These are phyloP conservation scores for Emydomyces testavorans DNA, from an alignment of 2,329 filamentous ascomycete species.

Conservation along the genomic window DNA sequence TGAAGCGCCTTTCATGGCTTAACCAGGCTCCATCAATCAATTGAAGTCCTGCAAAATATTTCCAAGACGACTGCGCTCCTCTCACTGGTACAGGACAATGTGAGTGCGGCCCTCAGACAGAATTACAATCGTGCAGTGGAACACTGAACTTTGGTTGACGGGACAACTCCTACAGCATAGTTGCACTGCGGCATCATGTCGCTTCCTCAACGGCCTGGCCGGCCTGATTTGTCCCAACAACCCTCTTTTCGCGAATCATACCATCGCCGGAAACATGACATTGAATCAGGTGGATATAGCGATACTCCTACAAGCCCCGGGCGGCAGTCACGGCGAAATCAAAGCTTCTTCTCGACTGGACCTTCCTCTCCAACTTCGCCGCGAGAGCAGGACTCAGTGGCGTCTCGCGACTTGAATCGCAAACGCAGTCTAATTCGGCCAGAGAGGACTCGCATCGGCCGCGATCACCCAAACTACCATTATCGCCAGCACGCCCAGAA, in stretches of 20 bases:
- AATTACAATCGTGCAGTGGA: not conserved
- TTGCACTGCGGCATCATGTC: conserved; percentile 30
- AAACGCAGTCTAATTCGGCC: conserved; percentile 85
- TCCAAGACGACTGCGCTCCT: not conserved
- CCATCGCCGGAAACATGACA: conserved; percentile 57
- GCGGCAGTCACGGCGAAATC: conserved; percentile 28
- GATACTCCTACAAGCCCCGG: conserved; percentile 27
- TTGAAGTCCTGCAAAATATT: not conserved
- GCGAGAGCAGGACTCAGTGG: conserved; percentile 44
- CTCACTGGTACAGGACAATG: not conserved
- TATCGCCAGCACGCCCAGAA: conserved; percentile 90
- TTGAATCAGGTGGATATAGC: conserved; percentile 50
- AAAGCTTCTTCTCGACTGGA: conserved; percentile 16
- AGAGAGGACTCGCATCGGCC: conserved; percentile 73
- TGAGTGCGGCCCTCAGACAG: conserved; percentile 1
- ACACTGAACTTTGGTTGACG: conserved; percentile 6
- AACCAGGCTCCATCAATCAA: not conserved
- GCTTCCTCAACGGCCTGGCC: conserved; percentile 51
- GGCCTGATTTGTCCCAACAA: conserved; percentile 45
- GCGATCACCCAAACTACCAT: conserved; percentile 85
- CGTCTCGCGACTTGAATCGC: conserved; percentile 46
- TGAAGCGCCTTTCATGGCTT: not conserved
- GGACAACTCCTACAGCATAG: conserved; percentile 1
- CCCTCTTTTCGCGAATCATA: conserved; percentile 57
- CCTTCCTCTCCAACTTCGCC: conserved; percentile 38